Evolutionary conservation across 257 asterid genomes (phyloP), one percentile per base, ranked within the genome.

Genomic region (Petunia secreta): DNA sequence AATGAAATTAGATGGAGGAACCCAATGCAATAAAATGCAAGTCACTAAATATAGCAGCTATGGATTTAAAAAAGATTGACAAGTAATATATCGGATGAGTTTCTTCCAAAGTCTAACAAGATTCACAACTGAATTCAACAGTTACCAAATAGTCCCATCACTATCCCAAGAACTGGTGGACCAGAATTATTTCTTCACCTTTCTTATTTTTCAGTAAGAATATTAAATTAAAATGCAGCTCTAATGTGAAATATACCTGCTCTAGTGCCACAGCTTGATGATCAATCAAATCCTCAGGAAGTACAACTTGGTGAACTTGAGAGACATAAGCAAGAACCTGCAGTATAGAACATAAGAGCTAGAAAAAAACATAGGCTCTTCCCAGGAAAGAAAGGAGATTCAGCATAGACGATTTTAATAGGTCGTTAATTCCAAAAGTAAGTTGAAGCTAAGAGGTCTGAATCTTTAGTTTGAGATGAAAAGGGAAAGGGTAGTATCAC

Each of bases 241-340:
- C 81, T 80, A 67, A 40, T 55, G 34, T 34, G 48, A 64, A 8
- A 50, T 25, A 36, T 88, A 92, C 99, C 99, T 92, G 90, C 79
- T 92, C 97, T 78, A 91, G 94, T 69, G 89, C 85, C 88, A 96
- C 57, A 34, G 89, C 88, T 66, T 89, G 94, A 81, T 86, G 90
- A 84, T 96, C 95, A 73, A 96, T 89, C 75, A 86, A 84, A 82
- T 89, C 87, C 46, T 90, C 97, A 38, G 99, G 95, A 82, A 96
- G 97, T 81, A 89, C 88, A 85, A 96, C 95, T 6, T 82, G 91
- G 87, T 94, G 98, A 54, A 83, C 99, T 91, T 96, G 99, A 71
- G 99, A 96, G 81, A 96, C 98, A 82, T 96, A 96, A 80, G 98
- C 98, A 84, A 96, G 85, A 89, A 96, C 87, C 99, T 96, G 94